Evolutionary conservation across 2,329 filamentous ascomycete species (phyloP), one percentile per base, ranked within the genome.

Genomic region (Cladosporium oxysporum): DNA sequence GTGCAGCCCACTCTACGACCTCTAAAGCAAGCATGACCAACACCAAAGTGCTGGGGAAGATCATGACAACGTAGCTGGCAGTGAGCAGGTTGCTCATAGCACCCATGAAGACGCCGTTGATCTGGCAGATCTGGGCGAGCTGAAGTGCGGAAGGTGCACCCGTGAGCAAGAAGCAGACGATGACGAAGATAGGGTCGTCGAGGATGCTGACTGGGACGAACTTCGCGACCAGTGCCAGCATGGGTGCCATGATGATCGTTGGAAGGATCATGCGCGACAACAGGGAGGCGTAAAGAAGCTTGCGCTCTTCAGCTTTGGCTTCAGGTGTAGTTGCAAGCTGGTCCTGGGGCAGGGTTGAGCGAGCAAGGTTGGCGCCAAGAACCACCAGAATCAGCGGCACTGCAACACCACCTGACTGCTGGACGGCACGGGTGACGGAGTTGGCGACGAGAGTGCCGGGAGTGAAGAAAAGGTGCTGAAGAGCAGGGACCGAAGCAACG

Each of bases 131-230:
- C 81, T 99, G 95, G 7, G 95, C 94, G 75, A 99, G 82, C 80
- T 99, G 95, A 69, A 99, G 83, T 29, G 95, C 95, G 69, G 91
- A 96, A 6, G 95, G 95, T 3, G 95, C 95, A 41, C 95, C 95
- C 0, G 92, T 94, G 71, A 99, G 90, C 70, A 99, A 83, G 85
- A 98, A 99, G 80, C 93, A 97, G 41, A 99, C 95, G 71, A 99
- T 92, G 71, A 99, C 89, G 78, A 99, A 99, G 73, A 99, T 99
- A 11, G 95, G 95, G 76, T 99, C 95, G 76, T 96, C 95, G 37
- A 99, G 83, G 72, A 99, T 98, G 82, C 91, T 96, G 74, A 99
- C 86, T 2, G 92, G 92, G 29, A 97, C 87, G 75, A 90, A 97
- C 77, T 97, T 98, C 66, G 95, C 95, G 55, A 90, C 85, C 18